Base-by-base conservation (phyloP, 2,329 filamentous ascomycete genomes). In the Hypoxylon sp. region DNA sequence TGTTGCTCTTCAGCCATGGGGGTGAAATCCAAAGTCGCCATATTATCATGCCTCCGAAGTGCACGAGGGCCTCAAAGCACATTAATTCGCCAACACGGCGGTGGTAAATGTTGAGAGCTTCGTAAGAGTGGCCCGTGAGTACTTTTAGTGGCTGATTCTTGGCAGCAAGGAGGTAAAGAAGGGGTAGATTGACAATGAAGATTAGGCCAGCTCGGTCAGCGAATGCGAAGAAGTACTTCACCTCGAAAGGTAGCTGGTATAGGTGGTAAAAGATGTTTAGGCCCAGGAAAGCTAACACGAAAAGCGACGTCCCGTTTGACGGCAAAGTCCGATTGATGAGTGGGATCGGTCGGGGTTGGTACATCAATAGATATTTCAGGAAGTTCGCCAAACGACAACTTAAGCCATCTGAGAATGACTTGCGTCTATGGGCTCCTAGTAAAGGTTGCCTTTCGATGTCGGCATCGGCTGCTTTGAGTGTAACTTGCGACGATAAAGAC, bases 21-120 rank as follows among this genome's bases (percentile, higher is more conserved):
- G 83, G 84, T 2, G 81, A 78, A 2, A 90, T 78, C 48, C 85
- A 72, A 0, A 82, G 81, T 69, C 86, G 86, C 85, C 86, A 91
- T 2, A 79, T 69, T 0, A 89, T 61, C 84, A 91, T 89, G 24
- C 85, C 83, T 3, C 77, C 73, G 35, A 84, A 82, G 71, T 92
- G 89, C 0, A 90, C 67, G 0, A 87, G 71, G 1, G 87, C 88
- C 42, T 86, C 81, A n/a, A 89, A 77, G 74, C 88, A 90, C 77
- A 91, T 82, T 29, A 87, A 75, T 75, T 91, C 88, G 24, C 89
- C 89, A 1, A 91, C 81, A 3, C 89, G 83, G 37, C 89, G 86
- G 75, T 92, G 89, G 61, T 91, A 85, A 50, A 91, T 86, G 74
- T 91, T 91, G 46, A 91, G 80, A 4, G 86, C 84, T 76, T 91